These are phyloP conservation scores for Erucastrum elatum DNA, from an alignment of 345 rosid species.

Conservation along the genomic window DNA sequence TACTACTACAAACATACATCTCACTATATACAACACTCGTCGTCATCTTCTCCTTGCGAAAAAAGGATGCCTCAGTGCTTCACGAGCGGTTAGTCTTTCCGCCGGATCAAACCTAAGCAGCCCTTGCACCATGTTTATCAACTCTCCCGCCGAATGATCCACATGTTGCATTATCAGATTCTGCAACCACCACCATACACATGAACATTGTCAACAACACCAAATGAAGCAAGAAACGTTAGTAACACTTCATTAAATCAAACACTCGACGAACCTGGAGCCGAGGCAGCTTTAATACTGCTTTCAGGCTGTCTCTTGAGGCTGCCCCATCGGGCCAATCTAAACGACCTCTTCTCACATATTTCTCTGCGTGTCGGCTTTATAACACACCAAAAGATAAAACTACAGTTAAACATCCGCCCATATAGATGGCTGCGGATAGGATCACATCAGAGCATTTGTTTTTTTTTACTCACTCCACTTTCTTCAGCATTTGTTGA, in stretches of 20 bases:
- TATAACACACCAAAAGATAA: constrained; percentile 13
- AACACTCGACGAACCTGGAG: constrained; percentile 60
- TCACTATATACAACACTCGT: constrained; percentile 27
- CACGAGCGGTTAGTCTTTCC: constrained; percentile 70
- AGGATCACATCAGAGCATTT: neutral
- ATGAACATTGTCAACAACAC: neutral
- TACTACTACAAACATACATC: constrained; percentile 17
- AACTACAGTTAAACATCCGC: neutral
- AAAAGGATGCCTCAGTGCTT: constrained; percentile 80
- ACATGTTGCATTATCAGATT: constrained; percentile 82
- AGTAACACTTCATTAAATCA: neutral
- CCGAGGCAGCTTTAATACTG: constrained; percentile 70
- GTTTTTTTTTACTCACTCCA: constrained; percentile 52
- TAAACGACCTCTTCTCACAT: constrained; percentile 74
- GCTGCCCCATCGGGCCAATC: constrained; percentile 93
- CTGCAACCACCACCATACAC: constrained; percentile 36
- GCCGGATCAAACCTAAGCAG: constrained; percentile 67
- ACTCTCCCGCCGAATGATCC: constrained; percentile 87
- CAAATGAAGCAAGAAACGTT: neutral
- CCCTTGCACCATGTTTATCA: constrained; percentile 72
- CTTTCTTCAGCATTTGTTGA: constrained; percentile 66
- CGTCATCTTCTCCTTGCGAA: constrained; percentile 58
- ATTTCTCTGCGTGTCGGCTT: constrained; percentile 81
- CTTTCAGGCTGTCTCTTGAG: constrained; percentile 78
- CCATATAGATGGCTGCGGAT: neutral